phyloP scores from a whole-genome alignment of 306 rosid genomes.

The Castanea mollissima region DNA sequence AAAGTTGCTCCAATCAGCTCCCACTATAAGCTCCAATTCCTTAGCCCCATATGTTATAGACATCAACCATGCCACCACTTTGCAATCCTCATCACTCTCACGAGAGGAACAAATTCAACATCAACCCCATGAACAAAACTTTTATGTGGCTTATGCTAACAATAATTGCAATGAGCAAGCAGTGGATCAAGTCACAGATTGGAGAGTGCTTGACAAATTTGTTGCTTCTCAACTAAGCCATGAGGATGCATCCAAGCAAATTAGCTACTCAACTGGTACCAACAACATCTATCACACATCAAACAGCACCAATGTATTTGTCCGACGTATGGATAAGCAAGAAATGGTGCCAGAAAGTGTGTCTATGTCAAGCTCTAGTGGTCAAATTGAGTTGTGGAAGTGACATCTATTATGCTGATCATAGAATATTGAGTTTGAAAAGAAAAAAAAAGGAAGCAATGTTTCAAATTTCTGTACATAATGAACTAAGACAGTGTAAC shows the following conservation, averaged over 20 bases:
- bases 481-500: constrained; percentile 42
- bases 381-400: constrained; percentile 64
- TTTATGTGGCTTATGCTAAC: constrained; percentile 29
- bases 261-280: constrained; percentile 16
- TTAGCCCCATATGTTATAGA: constrained; percentile 37
- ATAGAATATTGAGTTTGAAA: constrained; percentile 18
- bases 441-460: constrained; percentile 15
- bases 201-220: constrained; percentile 90
- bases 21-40: constrained; percentile 24
- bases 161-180: constrained; percentile 27
- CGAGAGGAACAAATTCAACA: constrained; percentile 23
- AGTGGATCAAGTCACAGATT: constrained; percentile 65
- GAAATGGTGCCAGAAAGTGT: constrained; percentile 53
- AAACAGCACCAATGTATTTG: constrained; percentile 11
- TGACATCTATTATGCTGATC: constrained; percentile 34
- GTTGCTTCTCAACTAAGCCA: constrained; percentile 96
- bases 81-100: constrained; percentile 31
- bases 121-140: constrained; percentile 29
- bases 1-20: constrained; percentile 41
- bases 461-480: constrained; percentile 58
- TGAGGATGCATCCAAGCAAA: constrained; percentile 50
- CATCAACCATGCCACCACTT: constrained; percentile 31
- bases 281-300: constrained; percentile 27
- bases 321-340: constrained; percentile 48
- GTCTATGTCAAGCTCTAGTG: constrained; percentile 49